These are phyloP conservation scores for Auxenochlorella protothecoides DNA, from an alignment of 139 green algal species.

Conservation along the genomic window DNA sequence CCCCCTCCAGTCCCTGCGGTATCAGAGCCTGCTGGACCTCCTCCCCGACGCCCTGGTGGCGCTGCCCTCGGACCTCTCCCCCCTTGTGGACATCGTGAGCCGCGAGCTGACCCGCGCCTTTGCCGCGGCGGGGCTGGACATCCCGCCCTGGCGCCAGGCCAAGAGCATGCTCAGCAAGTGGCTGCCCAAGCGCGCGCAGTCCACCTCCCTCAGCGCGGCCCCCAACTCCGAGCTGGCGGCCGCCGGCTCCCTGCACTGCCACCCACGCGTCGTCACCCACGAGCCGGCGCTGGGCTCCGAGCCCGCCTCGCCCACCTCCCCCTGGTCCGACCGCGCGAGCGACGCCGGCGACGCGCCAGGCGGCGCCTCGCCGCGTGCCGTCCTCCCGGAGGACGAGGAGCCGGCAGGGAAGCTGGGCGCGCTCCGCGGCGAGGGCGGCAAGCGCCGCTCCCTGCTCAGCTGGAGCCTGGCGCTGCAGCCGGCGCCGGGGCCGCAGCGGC, in stretches of 20 bases:
- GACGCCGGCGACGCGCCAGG: too few species aligned
- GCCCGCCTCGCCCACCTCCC: not conserved
- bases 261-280: too few species aligned
- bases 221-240: too few species aligned
- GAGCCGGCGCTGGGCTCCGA: too few species aligned
- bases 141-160: conserved; percentile 56
- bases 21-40: conserved; percentile 23
- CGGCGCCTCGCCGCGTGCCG: too few species aligned
- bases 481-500: too few species aligned
- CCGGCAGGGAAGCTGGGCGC: too few species aligned
- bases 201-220: not conserved
- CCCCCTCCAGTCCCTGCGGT: conserved; percentile 18
- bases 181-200: conserved; percentile 16
- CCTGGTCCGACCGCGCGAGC: not conserved
- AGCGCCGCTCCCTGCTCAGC: too few species aligned
- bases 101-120: conserved; percentile 45
- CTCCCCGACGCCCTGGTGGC: conserved; percentile 51
- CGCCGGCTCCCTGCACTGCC: too few species aligned
- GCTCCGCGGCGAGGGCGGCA: too few species aligned
- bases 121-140: conserved; percentile 26
- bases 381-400: too few species aligned
- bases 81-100: conserved; percentile 39
- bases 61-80: conserved; percentile 22
- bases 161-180: conserved; percentile 56
- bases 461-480: too few species aligned